These are phyloP conservation scores for Aeschynomene evenia DNA, from an alignment of 306 rosid species.

Conservation along the genomic window DNA sequence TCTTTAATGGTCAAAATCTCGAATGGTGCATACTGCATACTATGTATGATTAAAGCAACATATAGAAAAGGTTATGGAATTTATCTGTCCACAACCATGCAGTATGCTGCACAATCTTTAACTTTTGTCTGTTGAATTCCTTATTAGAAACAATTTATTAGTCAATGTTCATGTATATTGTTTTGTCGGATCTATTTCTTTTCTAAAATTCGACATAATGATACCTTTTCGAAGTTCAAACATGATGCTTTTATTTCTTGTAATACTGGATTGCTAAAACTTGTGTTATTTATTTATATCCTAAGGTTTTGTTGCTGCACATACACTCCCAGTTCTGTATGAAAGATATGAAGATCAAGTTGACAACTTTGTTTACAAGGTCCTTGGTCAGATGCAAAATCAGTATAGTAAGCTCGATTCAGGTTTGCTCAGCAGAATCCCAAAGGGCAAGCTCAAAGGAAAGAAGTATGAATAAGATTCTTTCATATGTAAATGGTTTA, in stretches of 20 bases:
- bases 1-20: no score
- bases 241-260: background rate
- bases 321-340: slow-evolving; percentile 82
- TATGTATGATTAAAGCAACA: no score
- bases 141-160: no score
- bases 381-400: slow-evolving; percentile 53
- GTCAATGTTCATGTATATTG: no score
- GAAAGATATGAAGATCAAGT: slow-evolving; percentile 84
- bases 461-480: slow-evolving; percentile 52
- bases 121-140: no score
- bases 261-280: slow-evolving; percentile 9
- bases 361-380: slow-evolving; percentile 59
- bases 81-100: no score
- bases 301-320: slow-evolving; percentile 81
- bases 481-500: slow-evolving; percentile 21
- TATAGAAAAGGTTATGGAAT: no score
- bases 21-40: no score
- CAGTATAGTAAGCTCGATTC: slow-evolving; percentile 58
- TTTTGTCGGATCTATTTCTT: background rate
- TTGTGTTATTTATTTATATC: slow-evolving; percentile 15
- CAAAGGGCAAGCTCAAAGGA: slow-evolving; percentile 39
- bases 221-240: background rate
- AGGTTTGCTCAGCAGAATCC: slow-evolving; percentile 62
- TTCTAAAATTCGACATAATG: background rate
- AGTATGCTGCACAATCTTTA: no score